Evolutionary conservation across 2,329 filamentous ascomycete genomes (phyloP).

Genomic region (Emericellopsis cladophorae): DNA sequence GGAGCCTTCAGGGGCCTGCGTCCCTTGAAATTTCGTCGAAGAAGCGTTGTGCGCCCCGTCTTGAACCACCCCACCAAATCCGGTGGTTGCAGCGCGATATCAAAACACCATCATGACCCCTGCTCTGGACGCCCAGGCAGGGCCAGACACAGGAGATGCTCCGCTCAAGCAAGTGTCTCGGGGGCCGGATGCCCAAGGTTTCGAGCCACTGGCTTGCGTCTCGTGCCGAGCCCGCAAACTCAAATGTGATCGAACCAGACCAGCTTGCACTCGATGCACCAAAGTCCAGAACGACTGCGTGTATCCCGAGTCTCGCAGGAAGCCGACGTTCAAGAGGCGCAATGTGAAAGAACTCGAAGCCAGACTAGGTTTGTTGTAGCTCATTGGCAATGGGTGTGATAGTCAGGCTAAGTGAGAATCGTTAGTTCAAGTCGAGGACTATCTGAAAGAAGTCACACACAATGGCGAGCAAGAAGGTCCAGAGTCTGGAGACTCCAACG

Average conservation of each 20-base stretch:
- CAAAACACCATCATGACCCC: background rate
- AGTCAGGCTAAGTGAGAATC: constrained; percentile 2
- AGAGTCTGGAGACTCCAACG: constrained; percentile 2
- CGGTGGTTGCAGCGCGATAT: background rate
- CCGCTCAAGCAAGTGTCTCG: background rate
- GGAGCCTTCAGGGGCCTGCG: no score
- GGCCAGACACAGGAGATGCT: background rate
- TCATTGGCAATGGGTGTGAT: no score
- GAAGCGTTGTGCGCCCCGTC: no score
- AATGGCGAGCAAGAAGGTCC: constrained; percentile 10
- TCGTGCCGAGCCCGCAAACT: constrained; percentile 76
- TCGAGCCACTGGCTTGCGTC: constrained; percentile 60
- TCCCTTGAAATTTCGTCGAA: no score
- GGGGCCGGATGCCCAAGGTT: constrained; percentile 5
- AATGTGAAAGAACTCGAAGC: constrained; percentile 89
- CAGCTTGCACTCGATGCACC: constrained; percentile 68
- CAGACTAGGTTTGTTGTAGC: constrained; percentile 52
- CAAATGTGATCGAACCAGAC: constrained; percentile 72
- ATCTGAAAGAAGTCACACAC: constrained; percentile 54
- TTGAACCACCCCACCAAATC: no score
- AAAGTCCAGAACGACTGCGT: constrained; percentile 65
- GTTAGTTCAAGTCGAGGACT: constrained; percentile 68
- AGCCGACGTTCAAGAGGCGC: constrained; percentile 74
- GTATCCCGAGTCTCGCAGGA: constrained; percentile 81
- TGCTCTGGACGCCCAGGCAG: background rate